Conservation (phyloP, 228 moss, liverwort and hornwort species). For the Sphagnum fallax region DNA sequence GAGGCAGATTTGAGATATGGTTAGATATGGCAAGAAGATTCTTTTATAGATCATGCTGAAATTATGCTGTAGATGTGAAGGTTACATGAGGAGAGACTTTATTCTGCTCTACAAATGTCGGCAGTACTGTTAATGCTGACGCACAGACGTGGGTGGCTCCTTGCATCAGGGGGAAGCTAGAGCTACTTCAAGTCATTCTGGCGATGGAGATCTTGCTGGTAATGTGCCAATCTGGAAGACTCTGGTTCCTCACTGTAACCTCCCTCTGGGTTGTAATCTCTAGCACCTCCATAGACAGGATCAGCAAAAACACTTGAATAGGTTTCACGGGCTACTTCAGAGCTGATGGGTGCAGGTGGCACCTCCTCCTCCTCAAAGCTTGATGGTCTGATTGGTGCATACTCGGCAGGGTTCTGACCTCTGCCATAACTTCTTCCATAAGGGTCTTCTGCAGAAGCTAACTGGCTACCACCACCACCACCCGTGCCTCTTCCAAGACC, state of each 20-base stretch:
- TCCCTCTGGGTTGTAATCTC: slow-evolving; percentile 8
- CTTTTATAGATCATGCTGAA: too few species aligned
- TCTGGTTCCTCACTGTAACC: slow-evolving; percentile 23
- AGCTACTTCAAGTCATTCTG: slow-evolving; percentile 9
- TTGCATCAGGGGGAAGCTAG: too few species aligned
- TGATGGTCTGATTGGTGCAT: neutral
- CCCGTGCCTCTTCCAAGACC: slow-evolving; percentile 6
- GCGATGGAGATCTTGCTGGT: slow-evolving; percentile 22
- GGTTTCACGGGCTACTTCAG: slow-evolving; percentile 30
- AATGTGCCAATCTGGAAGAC: neutral
- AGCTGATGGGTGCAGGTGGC: slow-evolving; percentile 35
- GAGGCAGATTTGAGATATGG: too few species aligned
- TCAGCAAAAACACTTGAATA: slow-evolving; percentile 48
- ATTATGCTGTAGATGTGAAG: too few species aligned
- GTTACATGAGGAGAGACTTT: too few species aligned
- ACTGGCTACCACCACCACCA: neutral
- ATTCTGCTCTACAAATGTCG: too few species aligned
- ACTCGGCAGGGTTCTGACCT: slow-evolving; percentile 24
- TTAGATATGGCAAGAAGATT: too few species aligned
- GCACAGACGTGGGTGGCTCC: too few species aligned
- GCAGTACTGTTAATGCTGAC: too few species aligned
- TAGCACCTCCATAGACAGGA: slow-evolving; percentile 41
- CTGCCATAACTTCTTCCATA: neutral
- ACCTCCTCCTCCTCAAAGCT: slow-evolving; percentile 1
- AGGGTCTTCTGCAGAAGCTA: neutral